A percentile compares a stretch with the other conserved stretches of the same genome.
These are phyloP conservation scores for Gorgonomyces haynaldii DNA, from an alignment of 192 early-diverging fungal species.

Conservation along the genomic window DNA sequence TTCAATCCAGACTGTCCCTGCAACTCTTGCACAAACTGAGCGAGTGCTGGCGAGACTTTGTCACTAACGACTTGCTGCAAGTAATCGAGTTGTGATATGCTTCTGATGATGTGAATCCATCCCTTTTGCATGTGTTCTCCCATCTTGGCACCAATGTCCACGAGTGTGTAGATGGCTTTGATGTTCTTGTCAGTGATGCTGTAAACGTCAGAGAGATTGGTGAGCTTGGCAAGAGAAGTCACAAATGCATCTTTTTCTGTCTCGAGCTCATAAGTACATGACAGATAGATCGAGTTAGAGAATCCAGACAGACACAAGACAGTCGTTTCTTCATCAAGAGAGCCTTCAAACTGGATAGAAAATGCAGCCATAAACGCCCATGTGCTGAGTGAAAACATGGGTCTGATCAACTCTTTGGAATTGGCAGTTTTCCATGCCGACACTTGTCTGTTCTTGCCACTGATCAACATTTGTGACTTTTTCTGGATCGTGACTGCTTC, in stretches of 20 bases:
- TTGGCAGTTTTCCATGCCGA: constrained; percentile 29
- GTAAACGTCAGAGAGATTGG: constrained; percentile 67
- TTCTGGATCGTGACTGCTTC: constrained; percentile 44
- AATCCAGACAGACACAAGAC: constrained; percentile 69
- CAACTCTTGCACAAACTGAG: constrained; percentile 35
- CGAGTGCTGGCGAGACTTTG: constrained; percentile 13
- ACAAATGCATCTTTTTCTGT: constrained; percentile 87
- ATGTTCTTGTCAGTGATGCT: constrained; percentile 87
- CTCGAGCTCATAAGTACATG: constrained; percentile 76
- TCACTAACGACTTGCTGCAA: constrained; percentile 58
- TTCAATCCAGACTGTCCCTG: constrained; percentile 58
- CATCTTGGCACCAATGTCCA: constrained; percentile 54
- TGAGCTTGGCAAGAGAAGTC: constrained; percentile 78
- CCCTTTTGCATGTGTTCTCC: constrained; percentile 41
- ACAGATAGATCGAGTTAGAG: constrained; percentile 64
- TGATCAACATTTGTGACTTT: constrained; percentile 37
- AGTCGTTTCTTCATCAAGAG: constrained; percentile 24
- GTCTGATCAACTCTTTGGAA: constrained; percentile 31
- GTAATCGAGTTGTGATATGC: constrained; percentile 77
- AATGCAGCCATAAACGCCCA: constrained; percentile 50
- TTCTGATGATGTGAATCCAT: constrained; percentile 77
- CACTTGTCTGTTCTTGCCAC: constrained; percentile 1
- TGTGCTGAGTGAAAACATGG: constrained; percentile 42
- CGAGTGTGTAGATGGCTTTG: constrained; percentile 74
- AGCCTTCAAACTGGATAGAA: constrained; percentile 38